phyloP scores from a whole-genome alignment of 805 yeast genomes.

The Phaffomyces thermotolerans region DNA sequence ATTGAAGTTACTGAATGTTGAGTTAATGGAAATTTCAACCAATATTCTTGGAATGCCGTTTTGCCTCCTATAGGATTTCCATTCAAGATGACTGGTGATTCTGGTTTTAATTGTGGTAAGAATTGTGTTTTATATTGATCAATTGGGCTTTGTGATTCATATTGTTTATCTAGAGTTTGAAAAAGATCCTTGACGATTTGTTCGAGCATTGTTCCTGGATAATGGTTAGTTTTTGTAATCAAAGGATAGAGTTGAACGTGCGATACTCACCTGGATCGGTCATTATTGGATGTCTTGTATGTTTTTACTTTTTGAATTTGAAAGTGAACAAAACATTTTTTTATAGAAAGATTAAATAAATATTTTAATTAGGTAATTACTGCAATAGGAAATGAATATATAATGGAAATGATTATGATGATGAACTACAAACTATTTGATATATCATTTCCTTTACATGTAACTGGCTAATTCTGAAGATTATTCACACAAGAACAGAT shows the following conservation, averaged over 20 bases:
- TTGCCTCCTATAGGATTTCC: constrained; percentile 51
- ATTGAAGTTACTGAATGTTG: constrained; percentile 57
- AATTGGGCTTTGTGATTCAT: constrained; percentile 8
- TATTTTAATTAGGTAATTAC: too few relatives aligned
- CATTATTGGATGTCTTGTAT: neutral
- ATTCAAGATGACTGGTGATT: constrained; percentile 48
- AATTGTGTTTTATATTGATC: constrained; percentile 18
- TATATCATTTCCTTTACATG: too few relatives aligned
- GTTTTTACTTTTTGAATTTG: too few relatives aligned
- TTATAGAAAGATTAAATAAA: too few relatives aligned
- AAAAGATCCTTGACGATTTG: constrained; percentile 20
- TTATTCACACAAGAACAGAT: too few relatives aligned
- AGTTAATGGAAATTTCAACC: constrained; percentile 51
- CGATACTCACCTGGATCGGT: constrained; percentile 8
- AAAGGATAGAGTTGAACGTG: neutral
- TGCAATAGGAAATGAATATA: too few relatives aligned
- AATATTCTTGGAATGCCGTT: constrained; percentile 46
- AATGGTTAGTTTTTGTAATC: neutral
- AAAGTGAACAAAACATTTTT: too few relatives aligned
- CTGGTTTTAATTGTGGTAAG: constrained; percentile 42
- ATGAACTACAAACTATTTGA: too few relatives aligned
- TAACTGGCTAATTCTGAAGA: too few relatives aligned
- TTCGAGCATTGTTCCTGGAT: constrained; percentile 15
- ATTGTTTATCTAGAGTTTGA: constrained; percentile 19
- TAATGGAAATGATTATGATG: too few relatives aligned